Evolutionary conservation across 257 asterid genomes (phyloP), one percentile per base, ranked within the genome.

Genomic region (Primulina huaijiensis): DNA sequence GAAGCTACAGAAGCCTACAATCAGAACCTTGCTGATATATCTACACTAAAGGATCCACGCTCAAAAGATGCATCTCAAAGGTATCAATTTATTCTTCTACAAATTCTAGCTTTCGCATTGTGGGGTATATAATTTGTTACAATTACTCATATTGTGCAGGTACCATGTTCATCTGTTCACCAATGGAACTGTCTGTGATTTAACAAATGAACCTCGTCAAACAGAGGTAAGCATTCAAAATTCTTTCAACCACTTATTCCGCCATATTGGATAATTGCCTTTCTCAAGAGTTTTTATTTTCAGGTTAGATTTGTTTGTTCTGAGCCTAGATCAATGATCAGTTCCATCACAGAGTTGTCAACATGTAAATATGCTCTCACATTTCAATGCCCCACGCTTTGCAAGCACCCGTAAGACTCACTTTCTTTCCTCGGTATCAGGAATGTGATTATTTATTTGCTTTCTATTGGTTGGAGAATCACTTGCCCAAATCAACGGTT

Each of bases 51-150:
- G 84, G 97, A 94, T 84, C 97, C 96, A 60, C 96, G 97, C 67
- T 89, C 97, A 58, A 94, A 85, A 86, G 99, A 94, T 88, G 97
- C 99, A 67, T 89, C 99, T 68, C 99, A 94, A 79, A 89, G 97
- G 97, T 90, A 82, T 64, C 68, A 37, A 65, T 72, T 70, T 68
- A 56, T 76, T 65, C 55, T 72, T 68, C 37, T 60, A 33, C 64
- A 10, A 33, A 35, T 63, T 50, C 34, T 61, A 72, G 17, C 38
- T 33, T 60, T 31, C 25, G 33, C 63, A 50, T 37, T 14, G 56
- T 7, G 46, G 6, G 64, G 56, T 72, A 43, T 64, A 66, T 71
- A 72, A 63, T 46, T 72, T 67, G 29, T 68, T 20, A 20, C 62
- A 38, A n/a, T 60, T 35, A 64, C 27, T 33, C 9, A 27, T 55